Percentiles rank a stretch among this genome's conserved stretches.
Conservation (phyloP, 2,329 filamentous ascomycete species). For the Fusarium protoensiforme region DNA sequence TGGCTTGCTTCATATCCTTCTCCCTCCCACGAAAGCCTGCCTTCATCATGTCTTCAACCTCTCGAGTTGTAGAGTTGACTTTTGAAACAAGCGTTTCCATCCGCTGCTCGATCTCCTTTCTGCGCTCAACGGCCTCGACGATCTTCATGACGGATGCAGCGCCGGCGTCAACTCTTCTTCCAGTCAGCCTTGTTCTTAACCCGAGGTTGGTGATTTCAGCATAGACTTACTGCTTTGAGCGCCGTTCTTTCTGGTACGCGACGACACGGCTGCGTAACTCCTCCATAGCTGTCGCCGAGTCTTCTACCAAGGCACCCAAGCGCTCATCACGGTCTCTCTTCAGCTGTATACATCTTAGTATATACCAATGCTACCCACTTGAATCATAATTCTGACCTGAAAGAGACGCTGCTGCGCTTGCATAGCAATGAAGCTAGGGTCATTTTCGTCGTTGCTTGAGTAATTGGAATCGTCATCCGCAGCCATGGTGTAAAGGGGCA, state of each 20-base stretch:
- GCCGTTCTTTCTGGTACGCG: conserved; percentile 36
- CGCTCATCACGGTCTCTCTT: conserved; percentile 45
- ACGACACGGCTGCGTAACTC: conserved; percentile 36
- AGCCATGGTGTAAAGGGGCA: conserved; percentile 15
- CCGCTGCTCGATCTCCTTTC: conserved; percentile 40
- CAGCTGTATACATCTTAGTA: conserved; percentile 37
- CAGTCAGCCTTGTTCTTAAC: background rate
- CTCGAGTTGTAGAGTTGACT: conserved; percentile 27
- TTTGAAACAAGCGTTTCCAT: conserved; percentile 41
- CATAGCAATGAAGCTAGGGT: conserved; percentile 37
- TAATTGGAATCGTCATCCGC: conserved; percentile 20
- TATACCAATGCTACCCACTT: background rate
- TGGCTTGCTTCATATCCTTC: conserved; percentile 29
- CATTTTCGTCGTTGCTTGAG: conserved; percentile 33
- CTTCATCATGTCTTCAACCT: conserved; percentile 46
- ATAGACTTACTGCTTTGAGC: conserved; percentile 35
- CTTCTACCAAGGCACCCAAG: conserved; percentile 36
- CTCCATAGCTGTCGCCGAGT: conserved; percentile 40
- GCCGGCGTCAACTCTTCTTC: conserved; percentile 24
- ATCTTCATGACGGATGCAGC: conserved; percentile 32
- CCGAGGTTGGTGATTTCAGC: background rate
- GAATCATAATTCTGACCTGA: conserved; percentile 24
- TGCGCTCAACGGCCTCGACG: conserved; percentile 37
- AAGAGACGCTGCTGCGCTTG: conserved; percentile 44
- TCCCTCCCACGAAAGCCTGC: conserved; percentile 43